Evolutionary conservation across 2,329 filamentous ascomycete species (phyloP).

Genomic region (Aureobasidium sp.): DNA sequence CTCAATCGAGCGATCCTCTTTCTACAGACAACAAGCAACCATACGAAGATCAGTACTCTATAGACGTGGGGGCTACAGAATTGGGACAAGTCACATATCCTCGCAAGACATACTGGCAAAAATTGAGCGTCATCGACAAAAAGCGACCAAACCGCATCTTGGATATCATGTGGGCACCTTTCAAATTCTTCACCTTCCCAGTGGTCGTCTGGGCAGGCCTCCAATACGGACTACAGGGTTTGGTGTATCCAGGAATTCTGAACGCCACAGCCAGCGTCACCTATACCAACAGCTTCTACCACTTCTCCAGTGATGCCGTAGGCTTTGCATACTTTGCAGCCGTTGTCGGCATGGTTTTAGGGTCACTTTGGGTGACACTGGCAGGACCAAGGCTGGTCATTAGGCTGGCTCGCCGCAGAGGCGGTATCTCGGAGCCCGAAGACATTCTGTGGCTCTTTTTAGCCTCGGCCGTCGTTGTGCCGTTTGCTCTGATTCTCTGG

Average conservation of each 20-base stretch:
- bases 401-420: constrained; percentile 36
- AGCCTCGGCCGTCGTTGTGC: constrained; percentile 7
- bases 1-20: neutral
- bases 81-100: constrained; percentile 27
- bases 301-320: constrained; percentile 29
- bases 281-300: constrained; percentile 28
- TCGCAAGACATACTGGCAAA: constrained; percentile 38
- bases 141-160: constrained; percentile 38
- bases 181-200: constrained; percentile 16
- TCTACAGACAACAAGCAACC: neutral
- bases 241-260: constrained; percentile 17
- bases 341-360: constrained; percentile 24
- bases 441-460: constrained; percentile 36
- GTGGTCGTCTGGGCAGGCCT: constrained; percentile 16
- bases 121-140: constrained; percentile 36
- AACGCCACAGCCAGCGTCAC: constrained; percentile 17
- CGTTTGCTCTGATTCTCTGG: constrained; percentile 11
- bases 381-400: constrained; percentile 26
- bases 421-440: constrained; percentile 37
- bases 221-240: constrained; percentile 16
- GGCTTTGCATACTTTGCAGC: constrained; percentile 29
- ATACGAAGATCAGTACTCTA: neutral
- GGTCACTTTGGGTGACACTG: constrained; percentile 30
- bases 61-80: constrained; percentile 20
- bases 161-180: constrained; percentile 27